Conservation (phyloP, 225 moss, liverwort and hornwort species). For the Thuidium tamariscinum region DNA sequence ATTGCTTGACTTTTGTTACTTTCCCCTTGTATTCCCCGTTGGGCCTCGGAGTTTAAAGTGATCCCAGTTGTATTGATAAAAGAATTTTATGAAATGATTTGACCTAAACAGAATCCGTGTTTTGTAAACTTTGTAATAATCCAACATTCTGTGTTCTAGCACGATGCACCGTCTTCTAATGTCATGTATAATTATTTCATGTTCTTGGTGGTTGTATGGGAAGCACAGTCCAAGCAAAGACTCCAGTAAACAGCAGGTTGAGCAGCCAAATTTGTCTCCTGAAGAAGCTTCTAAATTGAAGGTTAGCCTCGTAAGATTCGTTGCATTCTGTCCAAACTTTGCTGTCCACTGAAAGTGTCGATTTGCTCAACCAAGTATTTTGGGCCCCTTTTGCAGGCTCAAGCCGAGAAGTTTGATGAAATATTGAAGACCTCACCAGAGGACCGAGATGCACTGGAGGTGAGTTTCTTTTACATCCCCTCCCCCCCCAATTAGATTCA, state of each 20-base stretch:
- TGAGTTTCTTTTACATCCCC: neutral
- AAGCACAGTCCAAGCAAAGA: constrained; percentile 59
- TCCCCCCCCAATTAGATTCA: neutral
- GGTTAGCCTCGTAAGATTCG: constrained; percentile 18
- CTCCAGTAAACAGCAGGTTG: constrained; percentile 38
- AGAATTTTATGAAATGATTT: neutral
- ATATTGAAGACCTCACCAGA: constrained; percentile 49
- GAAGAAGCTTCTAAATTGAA: constrained; percentile 68
- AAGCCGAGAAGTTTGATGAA: constrained; percentile 73
- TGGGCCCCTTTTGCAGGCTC: constrained; percentile 40
- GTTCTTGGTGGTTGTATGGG: neutral
- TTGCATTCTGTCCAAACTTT: neutral
- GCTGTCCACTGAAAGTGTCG: neutral
- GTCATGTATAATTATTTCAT: neutral
- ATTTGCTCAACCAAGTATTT: neutral
- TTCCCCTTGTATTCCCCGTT: neutral
- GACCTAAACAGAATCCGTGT: neutral
- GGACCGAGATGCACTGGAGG: constrained; percentile 83
- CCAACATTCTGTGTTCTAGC: neutral
- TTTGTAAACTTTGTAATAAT: neutral
- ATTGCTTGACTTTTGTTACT: neutral
- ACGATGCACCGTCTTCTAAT: neutral
- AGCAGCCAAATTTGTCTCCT: constrained; percentile 49
- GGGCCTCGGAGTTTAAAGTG: neutral
- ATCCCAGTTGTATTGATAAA: neutral